phyloP scores from a whole-genome alignment of 441 rosid genomes.

The Arabidopsis hybrid region DNA sequence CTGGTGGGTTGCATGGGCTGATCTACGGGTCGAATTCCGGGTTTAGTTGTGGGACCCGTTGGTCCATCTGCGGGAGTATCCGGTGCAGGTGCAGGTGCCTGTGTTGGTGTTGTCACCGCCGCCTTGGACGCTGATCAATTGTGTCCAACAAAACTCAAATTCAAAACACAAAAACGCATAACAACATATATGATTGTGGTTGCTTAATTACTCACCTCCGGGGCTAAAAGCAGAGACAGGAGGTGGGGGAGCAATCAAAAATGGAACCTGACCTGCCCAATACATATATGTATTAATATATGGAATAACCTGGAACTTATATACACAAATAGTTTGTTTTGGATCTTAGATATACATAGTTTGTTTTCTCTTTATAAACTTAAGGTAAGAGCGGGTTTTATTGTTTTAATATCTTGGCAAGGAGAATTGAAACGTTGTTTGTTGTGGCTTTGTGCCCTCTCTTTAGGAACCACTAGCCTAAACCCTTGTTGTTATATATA shows the following conservation, averaged over 20 bases:
- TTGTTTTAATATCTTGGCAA: too few species aligned
- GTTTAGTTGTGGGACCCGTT: constrained; percentile 38
- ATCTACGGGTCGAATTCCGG: constrained; percentile 52
- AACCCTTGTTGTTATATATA: too few species aligned
- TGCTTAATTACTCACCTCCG: constrained; percentile 49
- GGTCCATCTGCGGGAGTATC: constrained; percentile 26
- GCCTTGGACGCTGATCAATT: constrained; percentile 62
- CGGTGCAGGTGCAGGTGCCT: constrained; percentile 36
- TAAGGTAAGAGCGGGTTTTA: too few species aligned
- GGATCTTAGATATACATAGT: too few species aligned
- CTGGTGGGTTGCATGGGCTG: constrained; percentile 41
- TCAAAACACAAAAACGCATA: not conserved
- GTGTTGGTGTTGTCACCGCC: constrained; percentile 47
- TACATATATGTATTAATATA: not conserved
- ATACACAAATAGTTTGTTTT: not conserved
- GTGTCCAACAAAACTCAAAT: not conserved
- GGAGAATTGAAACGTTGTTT: too few species aligned
- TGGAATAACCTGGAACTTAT: not conserved
- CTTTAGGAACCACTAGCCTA: too few species aligned
- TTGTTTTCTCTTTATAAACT: too few species aligned
- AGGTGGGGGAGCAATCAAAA: constrained; percentile 63
- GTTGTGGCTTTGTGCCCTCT: too few species aligned
- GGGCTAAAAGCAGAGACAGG: constrained; percentile 60
- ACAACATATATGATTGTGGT: not conserved
- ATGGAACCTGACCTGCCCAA: constrained; percentile 66